Conservation (phyloP, 2,329 filamentous ascomycete species). For the Truncatella angustata region DNA sequence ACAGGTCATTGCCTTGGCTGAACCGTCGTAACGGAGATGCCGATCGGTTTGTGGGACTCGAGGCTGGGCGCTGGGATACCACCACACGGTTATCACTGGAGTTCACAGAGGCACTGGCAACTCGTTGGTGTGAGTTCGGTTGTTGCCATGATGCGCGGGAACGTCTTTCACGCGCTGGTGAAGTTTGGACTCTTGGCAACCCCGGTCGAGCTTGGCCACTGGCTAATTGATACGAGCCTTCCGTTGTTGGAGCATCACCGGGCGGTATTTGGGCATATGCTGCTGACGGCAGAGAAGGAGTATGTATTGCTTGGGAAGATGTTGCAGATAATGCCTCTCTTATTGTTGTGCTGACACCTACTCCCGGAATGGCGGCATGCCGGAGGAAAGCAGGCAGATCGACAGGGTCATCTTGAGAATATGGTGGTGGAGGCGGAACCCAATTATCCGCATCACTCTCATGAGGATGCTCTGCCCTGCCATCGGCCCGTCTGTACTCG, state of each 20-base stretch:
- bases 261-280: not conserved
- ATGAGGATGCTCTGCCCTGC: constrained; percentile 71
- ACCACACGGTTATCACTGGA: not conserved
- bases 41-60: constrained; percentile 16
- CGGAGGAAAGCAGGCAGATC: constrained; percentile 57
- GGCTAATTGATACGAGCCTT: constrained; percentile 16
- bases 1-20: constrained; percentile 23
- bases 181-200: constrained; percentile 27
- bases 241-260: too few species aligned
- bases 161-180: constrained; percentile 16
- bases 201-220: constrained; percentile 19
- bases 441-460: constrained; percentile 88
- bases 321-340: too few species aligned
- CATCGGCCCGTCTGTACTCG: constrained; percentile 67
- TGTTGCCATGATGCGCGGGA: constrained; percentile 19
- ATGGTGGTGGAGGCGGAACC: constrained; percentile 82
- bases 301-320: constrained; percentile 1
- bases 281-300: constrained; percentile 2
- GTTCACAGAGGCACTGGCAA: constrained; percentile 7
- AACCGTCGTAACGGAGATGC: not conserved
- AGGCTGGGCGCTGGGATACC: constrained; percentile 13
- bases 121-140: constrained; percentile 13
- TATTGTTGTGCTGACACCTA: constrained; percentile 12
- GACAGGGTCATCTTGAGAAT: constrained; percentile 63
- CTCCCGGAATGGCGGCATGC: constrained; percentile 41